phyloP scores from a whole-genome alignment of 2,329 filamentous ascomycete genomes.

The Fusarium tjaetaba region DNA sequence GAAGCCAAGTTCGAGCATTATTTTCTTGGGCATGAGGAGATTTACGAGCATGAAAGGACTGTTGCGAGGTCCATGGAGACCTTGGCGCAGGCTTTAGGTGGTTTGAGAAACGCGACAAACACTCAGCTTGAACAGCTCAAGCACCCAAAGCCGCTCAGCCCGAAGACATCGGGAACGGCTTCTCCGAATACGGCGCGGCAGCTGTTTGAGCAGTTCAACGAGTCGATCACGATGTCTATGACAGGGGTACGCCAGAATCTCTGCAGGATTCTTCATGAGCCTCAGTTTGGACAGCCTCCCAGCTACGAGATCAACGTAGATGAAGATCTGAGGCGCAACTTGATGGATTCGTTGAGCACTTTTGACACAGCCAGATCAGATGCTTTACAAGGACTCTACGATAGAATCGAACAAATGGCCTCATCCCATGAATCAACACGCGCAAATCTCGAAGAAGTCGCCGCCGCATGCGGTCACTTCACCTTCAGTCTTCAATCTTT shows the following conservation, averaged over 20 bases:
- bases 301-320: constrained; percentile 64
- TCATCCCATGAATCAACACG: constrained; percentile 68
- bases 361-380: constrained; percentile 93
- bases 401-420: constrained; percentile 72
- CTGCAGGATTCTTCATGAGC: constrained; percentile 36
- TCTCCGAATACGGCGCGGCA: constrained; percentile 10
- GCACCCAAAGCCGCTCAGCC: not conserved
- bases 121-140: constrained; percentile 88
- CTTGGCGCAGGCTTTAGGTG: constrained; percentile 88
- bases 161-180: fast-evolving
- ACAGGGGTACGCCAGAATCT: constrained; percentile 17
- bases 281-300: constrained; percentile 45
- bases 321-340: constrained; percentile 83
- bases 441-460: constrained; percentile 92
- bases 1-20: constrained; percentile 94
- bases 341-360: constrained; percentile 86
- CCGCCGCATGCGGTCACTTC: constrained; percentile 95
- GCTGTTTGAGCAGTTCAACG: constrained; percentile 29
- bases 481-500: constrained; percentile 91
- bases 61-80: constrained; percentile 87
- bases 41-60: constrained; percentile 80
- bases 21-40: constrained; percentile 78
- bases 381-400: constrained; percentile 82
- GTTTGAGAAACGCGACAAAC: constrained; percentile 85
- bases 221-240: constrained; percentile 31